Percentiles rank a stretch among this genome's conserved stretches.
Conservation (phyloP, 495 filamentous ascomycete species). For the Podospora pseudocomata region DNA sequence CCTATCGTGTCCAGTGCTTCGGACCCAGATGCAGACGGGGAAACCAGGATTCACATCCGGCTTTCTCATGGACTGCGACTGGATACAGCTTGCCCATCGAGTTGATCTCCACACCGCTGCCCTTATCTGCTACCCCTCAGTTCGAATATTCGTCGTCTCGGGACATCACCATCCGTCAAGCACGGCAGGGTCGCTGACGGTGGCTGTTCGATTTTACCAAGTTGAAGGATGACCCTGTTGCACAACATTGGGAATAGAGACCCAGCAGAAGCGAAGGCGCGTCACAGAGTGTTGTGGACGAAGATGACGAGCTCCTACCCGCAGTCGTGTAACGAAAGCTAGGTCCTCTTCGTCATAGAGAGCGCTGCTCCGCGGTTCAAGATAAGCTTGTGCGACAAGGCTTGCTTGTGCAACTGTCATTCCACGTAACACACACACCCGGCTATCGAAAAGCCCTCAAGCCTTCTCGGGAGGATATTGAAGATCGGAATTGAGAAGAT, state of each 20-base stretch:
- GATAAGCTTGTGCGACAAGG: slow-evolving; percentile 2
- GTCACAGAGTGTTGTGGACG: neutral
- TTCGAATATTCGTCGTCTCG: neutral
- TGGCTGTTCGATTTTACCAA: neutral
- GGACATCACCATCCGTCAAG: neutral
- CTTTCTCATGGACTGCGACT: neutral
- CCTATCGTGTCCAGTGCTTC: neutral
- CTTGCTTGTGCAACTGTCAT: neutral
- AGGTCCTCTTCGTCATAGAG: neutral
- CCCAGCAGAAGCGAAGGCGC: slow-evolving; percentile 2
- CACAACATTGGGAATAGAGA: neutral
- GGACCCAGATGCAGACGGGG: neutral
- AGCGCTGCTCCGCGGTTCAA: neutral
- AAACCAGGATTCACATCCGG: neutral
- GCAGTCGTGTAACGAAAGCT: slow-evolving; percentile 8
- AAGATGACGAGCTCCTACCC: neutral
- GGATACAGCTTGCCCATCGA: too few relatives aligned
- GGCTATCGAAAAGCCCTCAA: neutral
- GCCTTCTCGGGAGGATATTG: neutral
- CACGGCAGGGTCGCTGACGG: neutral
- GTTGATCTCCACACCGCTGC: neutral
- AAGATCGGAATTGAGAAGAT: neutral
- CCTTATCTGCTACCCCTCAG: too few relatives aligned
- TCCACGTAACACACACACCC: neutral
- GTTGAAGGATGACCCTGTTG: neutral